A percentile compares a stretch with the other conserved stretches of the same genome.
Conservation (phyloP, 1,284 basidiomycete genomes). For the Coniferiporia weirii region DNA sequence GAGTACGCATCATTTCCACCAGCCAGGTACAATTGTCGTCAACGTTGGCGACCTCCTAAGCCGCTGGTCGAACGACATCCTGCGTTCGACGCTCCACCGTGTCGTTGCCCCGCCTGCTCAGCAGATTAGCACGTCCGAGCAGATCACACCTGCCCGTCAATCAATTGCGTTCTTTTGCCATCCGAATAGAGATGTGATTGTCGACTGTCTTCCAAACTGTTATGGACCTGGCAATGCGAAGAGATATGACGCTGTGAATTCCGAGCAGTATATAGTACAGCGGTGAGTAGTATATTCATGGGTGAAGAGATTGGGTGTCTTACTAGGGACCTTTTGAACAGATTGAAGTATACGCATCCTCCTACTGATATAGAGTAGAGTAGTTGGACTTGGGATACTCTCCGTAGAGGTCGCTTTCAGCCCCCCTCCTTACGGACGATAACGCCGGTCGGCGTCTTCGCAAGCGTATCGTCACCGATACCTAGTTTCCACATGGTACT, state of each 20-base stretch:
- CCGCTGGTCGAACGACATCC: conserved; percentile 79
- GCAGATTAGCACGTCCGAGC: conserved; percentile 44
- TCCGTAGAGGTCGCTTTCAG: conserved; percentile 46
- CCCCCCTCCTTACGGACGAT: conserved; percentile 67
- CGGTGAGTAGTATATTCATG: conserved; percentile 35
- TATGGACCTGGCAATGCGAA: conserved; percentile 39
- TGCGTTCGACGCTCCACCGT: conserved; percentile 76
- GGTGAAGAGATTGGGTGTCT: too few species aligned
- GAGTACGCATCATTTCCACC: conserved; percentile 15
- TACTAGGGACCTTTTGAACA: too few species aligned
- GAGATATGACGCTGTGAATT: conserved; percentile 64
- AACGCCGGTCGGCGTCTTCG: conserved; percentile 53
- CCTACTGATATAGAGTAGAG: too few species aligned
- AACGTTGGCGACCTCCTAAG: conserved; percentile 81
- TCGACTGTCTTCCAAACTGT: conserved; percentile 73
- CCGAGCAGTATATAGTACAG: conserved; percentile 74
- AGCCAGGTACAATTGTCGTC: conserved; percentile 78
- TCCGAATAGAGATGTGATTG: conserved; percentile 65
- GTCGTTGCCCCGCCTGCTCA: conserved; percentile 67
- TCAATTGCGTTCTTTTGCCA: conserved; percentile 85
- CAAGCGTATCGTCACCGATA: conserved; percentile 53
- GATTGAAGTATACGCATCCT: too few species aligned
- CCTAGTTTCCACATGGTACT: conserved; percentile 37
- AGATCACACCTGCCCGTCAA: conserved; percentile 61
- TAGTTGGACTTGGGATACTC: too few species aligned